A percentile compares a stretch with the other conserved stretches of the same genome.
Conservation (phyloP, 306 rosid genomes). For the Castanea sativa region DNA sequence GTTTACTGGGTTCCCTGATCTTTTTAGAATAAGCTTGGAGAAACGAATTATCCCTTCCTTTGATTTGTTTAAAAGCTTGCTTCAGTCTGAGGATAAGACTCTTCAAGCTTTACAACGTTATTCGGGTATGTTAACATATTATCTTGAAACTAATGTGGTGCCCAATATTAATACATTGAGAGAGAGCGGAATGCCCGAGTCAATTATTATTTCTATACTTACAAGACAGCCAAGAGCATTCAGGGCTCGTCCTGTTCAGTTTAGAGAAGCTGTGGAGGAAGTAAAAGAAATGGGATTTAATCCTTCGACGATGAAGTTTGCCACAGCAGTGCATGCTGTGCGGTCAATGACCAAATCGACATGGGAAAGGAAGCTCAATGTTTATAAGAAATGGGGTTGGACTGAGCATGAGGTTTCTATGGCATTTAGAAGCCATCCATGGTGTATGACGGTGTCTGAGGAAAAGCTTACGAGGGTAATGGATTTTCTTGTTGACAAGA, state of each 20-base stretch:
- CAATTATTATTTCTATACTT: neutral
- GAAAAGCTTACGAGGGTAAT: constrained; percentile 28
- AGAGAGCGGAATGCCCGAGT: constrained; percentile 17
- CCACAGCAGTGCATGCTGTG: constrained; percentile 20
- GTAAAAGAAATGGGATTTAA: constrained; percentile 29
- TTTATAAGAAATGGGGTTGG: constrained; percentile 50
- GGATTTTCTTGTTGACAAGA: constrained; percentile 32
- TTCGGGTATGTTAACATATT: neutral
- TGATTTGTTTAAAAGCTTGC: constrained; percentile 9
- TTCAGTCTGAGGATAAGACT: constrained; percentile 20
- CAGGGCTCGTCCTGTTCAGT: neutral
- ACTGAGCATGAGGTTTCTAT: constrained; percentile 23
- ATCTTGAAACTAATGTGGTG: neutral
- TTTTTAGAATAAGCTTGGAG: constrained; percentile 24
- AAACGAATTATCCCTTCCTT: constrained; percentile 24
- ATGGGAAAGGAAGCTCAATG: constrained; percentile 31
- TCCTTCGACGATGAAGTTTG: constrained; percentile 7
- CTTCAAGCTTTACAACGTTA: neutral
- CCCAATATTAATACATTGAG: neutral
- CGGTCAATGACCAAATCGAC: neutral
- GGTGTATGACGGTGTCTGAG: constrained; percentile 35
- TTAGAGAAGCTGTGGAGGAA: constrained; percentile 23
- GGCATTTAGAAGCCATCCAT: constrained; percentile 31
- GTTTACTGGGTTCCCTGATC: neutral
- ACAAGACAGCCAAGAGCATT: constrained; percentile 12